Evolutionary conservation across 2,329 filamentous ascomycete species (phyloP).

Genomic region (Esteya vermicola): DNA sequence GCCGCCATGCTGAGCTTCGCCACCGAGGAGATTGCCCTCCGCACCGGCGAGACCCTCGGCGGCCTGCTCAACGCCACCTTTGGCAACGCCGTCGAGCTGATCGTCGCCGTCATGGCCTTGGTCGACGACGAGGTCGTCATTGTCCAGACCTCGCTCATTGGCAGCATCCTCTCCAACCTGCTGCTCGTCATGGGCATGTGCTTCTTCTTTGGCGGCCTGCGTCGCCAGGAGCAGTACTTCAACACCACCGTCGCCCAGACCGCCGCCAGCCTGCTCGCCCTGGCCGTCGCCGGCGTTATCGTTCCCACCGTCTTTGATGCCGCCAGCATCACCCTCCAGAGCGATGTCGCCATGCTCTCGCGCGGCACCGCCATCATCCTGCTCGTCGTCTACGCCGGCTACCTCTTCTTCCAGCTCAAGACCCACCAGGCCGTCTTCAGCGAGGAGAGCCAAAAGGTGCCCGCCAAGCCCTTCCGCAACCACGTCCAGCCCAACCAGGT

Average conservation of each 20-base stretch:
- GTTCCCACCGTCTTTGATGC: slow-evolving; percentile 77
- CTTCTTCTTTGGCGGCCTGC: slow-evolving; percentile 77
- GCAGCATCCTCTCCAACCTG: slow-evolving; percentile 82
- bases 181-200: slow-evolving; percentile 83
- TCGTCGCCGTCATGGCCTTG: slow-evolving; percentile 76
- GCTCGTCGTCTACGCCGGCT: slow-evolving; percentile 68
- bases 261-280: slow-evolving; percentile 63
- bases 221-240: slow-evolving; percentile 72
- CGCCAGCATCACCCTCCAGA: slow-evolving; percentile 23
- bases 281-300: slow-evolving; percentile 69
- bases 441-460: slow-evolving; percentile 62
- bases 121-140: slow-evolving; percentile 62
- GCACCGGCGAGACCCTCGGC: slow-evolving; percentile 72
- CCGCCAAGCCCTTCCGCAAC: slow-evolving; percentile 35
- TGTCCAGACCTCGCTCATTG: slow-evolving; percentile 84
- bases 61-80: slow-evolving; percentile 85
- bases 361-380: slow-evolving; percentile 68
- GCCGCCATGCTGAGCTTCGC: slow-evolving; percentile 72
- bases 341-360: slow-evolving; percentile 48
- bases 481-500: slow-evolving; percentile 19
- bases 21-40: slow-evolving; percentile 76
- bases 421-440: slow-evolving; percentile 73
- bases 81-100: slow-evolving; percentile 79
- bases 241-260: slow-evolving; percentile 88
- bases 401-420: slow-evolving; percentile 83